phyloP scores from a whole-genome alignment of 2,329 filamentous ascomycete genomes.

The Plenodomus tracheiphilus region DNA sequence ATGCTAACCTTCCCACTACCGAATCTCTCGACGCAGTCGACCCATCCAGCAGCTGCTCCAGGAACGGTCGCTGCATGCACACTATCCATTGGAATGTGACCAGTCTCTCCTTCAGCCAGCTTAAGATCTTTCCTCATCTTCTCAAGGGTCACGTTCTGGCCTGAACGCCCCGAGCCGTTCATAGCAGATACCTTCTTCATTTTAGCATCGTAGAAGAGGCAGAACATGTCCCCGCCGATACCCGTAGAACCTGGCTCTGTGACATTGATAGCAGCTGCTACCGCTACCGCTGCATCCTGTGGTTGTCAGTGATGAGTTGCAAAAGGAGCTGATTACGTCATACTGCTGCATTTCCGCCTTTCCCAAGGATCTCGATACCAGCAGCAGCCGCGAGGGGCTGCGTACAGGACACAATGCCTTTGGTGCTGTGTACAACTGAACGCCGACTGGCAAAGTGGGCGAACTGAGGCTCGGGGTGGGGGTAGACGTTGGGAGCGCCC shows the following conservation, averaged over 20 bases:
- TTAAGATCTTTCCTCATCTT: constrained; percentile 70
- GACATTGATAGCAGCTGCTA: constrained; percentile 88
- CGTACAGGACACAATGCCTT: constrained; percentile 86
- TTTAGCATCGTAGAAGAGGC: constrained; percentile 84
- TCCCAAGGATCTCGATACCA: constrained; percentile 79
- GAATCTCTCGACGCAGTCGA: constrained; percentile 83
- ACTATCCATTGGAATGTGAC: constrained; percentile 72
- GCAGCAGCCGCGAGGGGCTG: constrained; percentile 89
- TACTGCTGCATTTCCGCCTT: constrained; percentile 92
- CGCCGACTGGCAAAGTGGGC: constrained; percentile 75
- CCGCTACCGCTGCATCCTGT: constrained; percentile 93
- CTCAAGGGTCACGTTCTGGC: constrained; percentile 69
- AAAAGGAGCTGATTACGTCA: constrained; percentile 43
- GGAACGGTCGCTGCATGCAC: constrained; percentile 85
- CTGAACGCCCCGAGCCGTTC: constrained; percentile 90
- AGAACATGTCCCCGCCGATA: constrained; percentile 97
- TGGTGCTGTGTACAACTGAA: constrained; percentile 90
- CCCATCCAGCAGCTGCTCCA: constrained; percentile 91
- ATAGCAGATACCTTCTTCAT: constrained; percentile 80
- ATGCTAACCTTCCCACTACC: constrained; percentile 83
- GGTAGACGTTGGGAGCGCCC: constrained; percentile 50
- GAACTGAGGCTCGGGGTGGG: constrained; percentile 57
- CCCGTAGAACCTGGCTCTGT: constrained; percentile 92
- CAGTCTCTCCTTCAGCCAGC: constrained; percentile 59
- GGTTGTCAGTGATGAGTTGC: constrained; percentile 2